phyloP scores from a whole-genome alignment of 257 asterid genomes.

The Jacaranda mimosifolia region DNA sequence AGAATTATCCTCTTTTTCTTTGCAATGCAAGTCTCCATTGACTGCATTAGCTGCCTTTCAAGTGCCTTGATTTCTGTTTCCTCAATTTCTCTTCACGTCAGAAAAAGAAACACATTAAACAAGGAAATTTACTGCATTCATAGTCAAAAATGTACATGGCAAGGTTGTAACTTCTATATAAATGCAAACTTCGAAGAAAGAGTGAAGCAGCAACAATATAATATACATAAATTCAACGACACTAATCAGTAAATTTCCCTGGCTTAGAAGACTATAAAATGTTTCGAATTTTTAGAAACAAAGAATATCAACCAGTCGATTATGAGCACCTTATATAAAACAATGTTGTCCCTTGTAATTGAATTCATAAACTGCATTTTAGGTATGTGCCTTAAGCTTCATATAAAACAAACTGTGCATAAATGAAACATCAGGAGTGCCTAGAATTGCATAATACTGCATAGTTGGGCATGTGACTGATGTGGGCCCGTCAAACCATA shows the following conservation, averaged over 20 bases:
- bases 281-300: no score
- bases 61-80: constrained; percentile 90
- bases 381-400: no score
- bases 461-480: no score
- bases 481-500: no score
- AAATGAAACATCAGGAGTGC: no score
- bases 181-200: constrained; percentile 2
- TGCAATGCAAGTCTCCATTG: constrained; percentile 89
- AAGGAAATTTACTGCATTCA: constrained; percentile 26
- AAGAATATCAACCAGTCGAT: no score
- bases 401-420: no score
- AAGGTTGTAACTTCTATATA: constrained; percentile 29
- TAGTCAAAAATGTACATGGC: constrained; percentile 12
- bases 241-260: constrained; percentile 5
- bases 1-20: constrained; percentile 97
- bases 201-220: neutral
- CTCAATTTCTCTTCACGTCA: constrained; percentile 81
- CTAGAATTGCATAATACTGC: no score
- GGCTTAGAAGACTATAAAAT: neutral
- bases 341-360: no score
- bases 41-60: constrained; percentile 98
- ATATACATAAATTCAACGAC: neutral
- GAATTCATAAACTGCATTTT: no score
- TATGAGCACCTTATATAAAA: no score
- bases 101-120: constrained; percentile 17